Percentiles rank a stretch among this genome's conserved stretches.
Conservation (phyloP, 148 eudicot species). For the Amaranthus hypochondriacus region DNA sequence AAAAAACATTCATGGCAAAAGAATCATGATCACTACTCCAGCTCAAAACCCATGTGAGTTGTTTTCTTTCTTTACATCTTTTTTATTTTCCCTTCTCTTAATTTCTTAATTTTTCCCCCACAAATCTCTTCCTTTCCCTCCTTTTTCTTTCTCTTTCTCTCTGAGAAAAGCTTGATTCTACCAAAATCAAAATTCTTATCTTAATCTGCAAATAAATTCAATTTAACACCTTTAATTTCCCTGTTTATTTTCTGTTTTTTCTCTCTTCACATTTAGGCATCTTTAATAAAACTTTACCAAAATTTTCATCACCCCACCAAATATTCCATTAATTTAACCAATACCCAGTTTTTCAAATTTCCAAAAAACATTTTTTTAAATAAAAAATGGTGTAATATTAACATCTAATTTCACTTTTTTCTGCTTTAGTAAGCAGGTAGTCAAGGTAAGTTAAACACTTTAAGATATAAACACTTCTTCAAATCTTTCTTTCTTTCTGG, state of each 20-base stretch:
- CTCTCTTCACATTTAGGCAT: conserved; percentile 3
- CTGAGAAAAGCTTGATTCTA: conserved; percentile 17
- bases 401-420: conserved; percentile 1
- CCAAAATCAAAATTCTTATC: conserved; percentile 19
- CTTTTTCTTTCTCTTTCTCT: conserved; percentile 4
- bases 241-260: not conserved
- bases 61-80: conserved; percentile 20
- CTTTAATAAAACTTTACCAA: conserved; percentile 8
- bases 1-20: conserved; percentile 49
- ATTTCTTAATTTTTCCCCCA: conserved; percentile 11
- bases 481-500: not conserved
- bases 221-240: not conserved
- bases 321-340: conserved; percentile 14
- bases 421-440: not conserved
- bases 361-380: conserved; percentile 3
- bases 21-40: conserved; percentile 58
- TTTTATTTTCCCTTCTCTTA: conserved; percentile 12
- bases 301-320: conserved; percentile 12
- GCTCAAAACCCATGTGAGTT: conserved; percentile 71
- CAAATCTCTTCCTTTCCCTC: not conserved
- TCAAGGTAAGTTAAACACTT: not conserved
- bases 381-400: conserved; percentile 2
- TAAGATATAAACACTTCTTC: conserved; percentile 9
- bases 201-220: not conserved
- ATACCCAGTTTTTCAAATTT: conserved; percentile 3